These are phyloP conservation scores for Fusarium tuaranense DNA, from an alignment of 2,329 filamentous ascomycete species.

Conservation along the genomic window DNA sequence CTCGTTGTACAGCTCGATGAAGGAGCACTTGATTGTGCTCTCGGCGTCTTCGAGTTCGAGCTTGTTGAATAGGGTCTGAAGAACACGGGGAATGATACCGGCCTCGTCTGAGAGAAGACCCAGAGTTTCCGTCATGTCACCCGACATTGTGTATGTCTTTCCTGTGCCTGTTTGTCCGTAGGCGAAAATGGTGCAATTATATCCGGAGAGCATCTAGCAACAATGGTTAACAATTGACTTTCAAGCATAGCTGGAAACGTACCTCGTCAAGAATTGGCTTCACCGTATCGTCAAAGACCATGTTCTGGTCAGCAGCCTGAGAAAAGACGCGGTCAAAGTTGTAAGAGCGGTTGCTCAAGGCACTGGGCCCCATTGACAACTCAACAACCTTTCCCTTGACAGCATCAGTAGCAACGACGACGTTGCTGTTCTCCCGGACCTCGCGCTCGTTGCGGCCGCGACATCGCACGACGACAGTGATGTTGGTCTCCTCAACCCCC, in stretches of 20 bases:
- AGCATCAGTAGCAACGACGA: conserved; percentile 90
- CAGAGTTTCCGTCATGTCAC: conserved; percentile 90
- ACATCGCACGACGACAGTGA: conserved; percentile 96
- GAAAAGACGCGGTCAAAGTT: conserved; percentile 98
- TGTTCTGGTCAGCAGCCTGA: conserved; percentile 90
- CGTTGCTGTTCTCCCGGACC: conserved; percentile 92
- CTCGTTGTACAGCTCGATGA: conserved; percentile 98
- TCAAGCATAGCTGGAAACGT: conserved; percentile 42
- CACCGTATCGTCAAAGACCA: conserved; percentile 96
- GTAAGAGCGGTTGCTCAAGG: conserved; percentile 95
- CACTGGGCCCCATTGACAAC: conserved; percentile 91
- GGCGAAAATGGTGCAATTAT: conserved; percentile 98
- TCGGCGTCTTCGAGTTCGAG: conserved; percentile 84
- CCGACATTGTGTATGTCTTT: conserved; percentile 99
- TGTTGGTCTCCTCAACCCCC: conserved; percentile 86
- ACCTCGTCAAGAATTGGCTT: conserved; percentile 94
- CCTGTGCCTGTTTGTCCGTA: conserved; percentile 98
- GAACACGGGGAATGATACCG: conserved; percentile 92
- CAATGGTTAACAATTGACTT: conserved; percentile 10
- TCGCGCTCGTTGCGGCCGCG: conserved; percentile 93
- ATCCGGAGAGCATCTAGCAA: conserved; percentile 87
- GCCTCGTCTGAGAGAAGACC: conserved; percentile 91
- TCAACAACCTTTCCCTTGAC: conserved; percentile 87
- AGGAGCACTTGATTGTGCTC: conserved; percentile 95
- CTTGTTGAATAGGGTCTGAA: conserved; percentile 88